These are phyloP conservation scores for Sporothrix brasiliensis DNA, from an alignment of 2,329 filamentous ascomycete species.

Conservation along the genomic window DNA sequence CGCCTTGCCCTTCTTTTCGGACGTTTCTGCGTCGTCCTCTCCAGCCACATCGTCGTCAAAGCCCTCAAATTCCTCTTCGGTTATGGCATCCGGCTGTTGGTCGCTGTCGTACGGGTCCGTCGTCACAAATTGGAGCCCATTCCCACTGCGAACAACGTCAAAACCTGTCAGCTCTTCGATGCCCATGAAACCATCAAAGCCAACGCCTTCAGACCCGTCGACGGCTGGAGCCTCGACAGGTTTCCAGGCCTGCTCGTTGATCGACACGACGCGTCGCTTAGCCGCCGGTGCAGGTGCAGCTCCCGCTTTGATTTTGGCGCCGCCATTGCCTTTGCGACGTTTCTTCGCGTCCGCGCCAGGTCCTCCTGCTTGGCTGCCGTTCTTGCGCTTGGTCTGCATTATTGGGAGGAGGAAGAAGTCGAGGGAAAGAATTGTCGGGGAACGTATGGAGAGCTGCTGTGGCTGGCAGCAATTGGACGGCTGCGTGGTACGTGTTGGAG, in stretches of 20 bases:
- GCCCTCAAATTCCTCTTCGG: constrained; percentile 41
- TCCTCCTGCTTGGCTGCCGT: constrained; percentile 22
- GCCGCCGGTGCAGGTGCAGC: neutral
- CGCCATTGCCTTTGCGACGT: constrained; percentile 25
- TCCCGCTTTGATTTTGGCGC: neutral
- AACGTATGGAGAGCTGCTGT: neutral
- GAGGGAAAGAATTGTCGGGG: neutral
- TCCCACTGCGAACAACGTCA: constrained; percentile 72
- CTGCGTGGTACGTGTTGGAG: neutral
- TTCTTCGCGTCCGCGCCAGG: constrained; percentile 24
- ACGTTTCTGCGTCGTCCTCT: constrained; percentile 32
- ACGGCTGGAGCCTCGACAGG: constrained; percentile 70
- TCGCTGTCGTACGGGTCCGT: neutral
- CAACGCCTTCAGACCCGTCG: constrained; percentile 2
- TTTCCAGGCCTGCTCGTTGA: constrained; percentile 59
- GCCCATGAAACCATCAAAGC: constrained; percentile 78
- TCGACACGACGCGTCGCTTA: constrained; percentile 50
- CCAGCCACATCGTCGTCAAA: constrained; percentile 41
- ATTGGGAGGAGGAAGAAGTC: neutral
- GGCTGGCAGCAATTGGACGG: neutral
- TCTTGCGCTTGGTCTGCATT: constrained; percentile 8
- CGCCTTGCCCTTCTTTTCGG: constrained; percentile 22
- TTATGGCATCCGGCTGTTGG: constrained; percentile 37
- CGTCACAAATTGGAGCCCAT: constrained; percentile 60
- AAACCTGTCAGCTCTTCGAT: constrained; percentile 92